phyloP scores from a whole-genome alignment of 805 yeast genomes.

The Starmera pachycereana region DNA sequence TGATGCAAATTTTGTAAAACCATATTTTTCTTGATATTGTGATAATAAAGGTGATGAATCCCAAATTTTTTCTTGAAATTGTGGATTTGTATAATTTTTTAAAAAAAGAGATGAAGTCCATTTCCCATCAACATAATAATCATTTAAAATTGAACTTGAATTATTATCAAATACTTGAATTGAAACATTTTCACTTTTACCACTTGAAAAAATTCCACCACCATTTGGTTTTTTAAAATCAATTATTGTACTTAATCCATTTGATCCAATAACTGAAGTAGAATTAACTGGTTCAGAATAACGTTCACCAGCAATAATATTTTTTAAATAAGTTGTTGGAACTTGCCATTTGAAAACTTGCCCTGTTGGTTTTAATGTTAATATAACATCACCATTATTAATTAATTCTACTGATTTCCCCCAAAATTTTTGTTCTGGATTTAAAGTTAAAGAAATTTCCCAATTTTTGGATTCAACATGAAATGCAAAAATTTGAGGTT shows the following conservation, averaged over 20 bases:
- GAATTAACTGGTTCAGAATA: conserved; percentile 78
- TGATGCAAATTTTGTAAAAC: conserved; percentile 78
- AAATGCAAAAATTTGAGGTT: conserved; percentile 79
- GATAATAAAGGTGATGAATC: conserved; percentile 53
- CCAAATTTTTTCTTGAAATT: conserved; percentile 49
- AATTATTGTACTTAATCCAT: conserved; percentile 60
- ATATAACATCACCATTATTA: conserved; percentile 58
- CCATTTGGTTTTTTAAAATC: conserved; percentile 47
- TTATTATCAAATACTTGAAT: conserved; percentile 22
- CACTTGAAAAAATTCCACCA: conserved; percentile 78
- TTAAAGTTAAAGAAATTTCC: conserved; percentile 54
- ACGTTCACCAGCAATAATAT: conserved; percentile 89
- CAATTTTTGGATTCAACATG: conserved; percentile 66
- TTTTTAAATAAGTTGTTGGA: conserved; percentile 76
- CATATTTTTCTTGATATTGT: conserved; percentile 57
- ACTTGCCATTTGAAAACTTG: conserved; percentile 70
- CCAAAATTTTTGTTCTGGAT: conserved; percentile 86
- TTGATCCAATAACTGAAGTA: conserved; percentile 54
- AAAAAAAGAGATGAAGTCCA: conserved; percentile 70
- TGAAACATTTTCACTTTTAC: conserved; percentile 61
- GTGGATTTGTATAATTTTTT: conserved; percentile 12
- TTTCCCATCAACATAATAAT: conserved; percentile 40
- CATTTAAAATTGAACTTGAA: conserved; percentile 8
- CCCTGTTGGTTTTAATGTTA: conserved; percentile 48
- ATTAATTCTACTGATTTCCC: conserved; percentile 84